These are phyloP conservation scores for Fusarium stilboides DNA, from an alignment of 2,329 filamentous ascomycete genomes.

Conservation along the genomic window DNA sequence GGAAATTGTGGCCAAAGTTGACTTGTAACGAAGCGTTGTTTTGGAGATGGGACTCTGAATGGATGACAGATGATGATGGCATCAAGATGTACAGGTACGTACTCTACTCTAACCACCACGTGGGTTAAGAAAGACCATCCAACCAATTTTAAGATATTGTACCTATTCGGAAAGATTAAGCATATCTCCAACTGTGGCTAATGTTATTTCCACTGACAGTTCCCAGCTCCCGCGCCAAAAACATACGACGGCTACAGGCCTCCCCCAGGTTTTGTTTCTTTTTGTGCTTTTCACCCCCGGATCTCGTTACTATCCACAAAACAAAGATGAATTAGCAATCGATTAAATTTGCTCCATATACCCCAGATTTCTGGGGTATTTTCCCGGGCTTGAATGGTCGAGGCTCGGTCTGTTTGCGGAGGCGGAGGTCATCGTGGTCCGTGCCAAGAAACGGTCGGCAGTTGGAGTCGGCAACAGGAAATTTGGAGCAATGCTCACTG, in stretches of 20 bases:
- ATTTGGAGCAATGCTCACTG: constrained; percentile 2
- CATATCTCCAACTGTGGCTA: constrained; percentile 25
- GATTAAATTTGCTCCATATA: constrained; percentile 21
- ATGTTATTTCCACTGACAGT: not conserved
- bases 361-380: constrained; percentile 42
- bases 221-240: not conserved
- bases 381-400: constrained; percentile 21
- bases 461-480: constrained; percentile 47
- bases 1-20: constrained; percentile 16
- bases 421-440: constrained; percentile 31
- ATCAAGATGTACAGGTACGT: constrained; percentile 6
- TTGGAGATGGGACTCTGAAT: constrained; percentile 30
- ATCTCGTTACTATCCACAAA: constrained; percentile 34
- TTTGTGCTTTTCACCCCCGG: not conserved
- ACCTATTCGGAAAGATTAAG: not conserved
- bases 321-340: constrained; percentile 32
- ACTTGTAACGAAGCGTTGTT: constrained; percentile 2
- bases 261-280: constrained; percentile 34
- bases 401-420: constrained; percentile 15
- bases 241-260: constrained; percentile 11
- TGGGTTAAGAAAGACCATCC: constrained; percentile 16
- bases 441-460: constrained; percentile 47
- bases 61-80: constrained; percentile 31
- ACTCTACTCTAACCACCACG: constrained; percentile 10
- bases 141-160: not conserved